Base-by-base conservation (phyloP, 306 rosid genomes). In the Cucumis cinereus region DNA sequence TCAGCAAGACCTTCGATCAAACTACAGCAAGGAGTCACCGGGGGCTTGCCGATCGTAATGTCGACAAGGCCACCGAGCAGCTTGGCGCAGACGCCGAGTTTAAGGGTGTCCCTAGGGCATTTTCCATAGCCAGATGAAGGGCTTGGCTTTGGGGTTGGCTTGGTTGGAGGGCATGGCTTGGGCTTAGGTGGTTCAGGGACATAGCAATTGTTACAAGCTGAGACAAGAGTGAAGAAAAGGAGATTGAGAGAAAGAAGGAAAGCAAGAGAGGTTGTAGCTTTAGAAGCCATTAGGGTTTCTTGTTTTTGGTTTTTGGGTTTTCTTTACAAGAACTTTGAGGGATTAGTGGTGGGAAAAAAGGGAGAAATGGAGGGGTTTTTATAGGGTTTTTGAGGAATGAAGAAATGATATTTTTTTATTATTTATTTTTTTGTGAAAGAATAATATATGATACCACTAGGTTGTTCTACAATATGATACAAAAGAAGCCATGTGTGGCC, bases 101-200 rank as follows among this genome's bases (percentile, higher is more conserved):
- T 88, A 2, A 89, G 88, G 36, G 91, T 79, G 58, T 92, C 91
- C 52, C 79, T 84, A 0, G 98, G 94, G 86, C 98, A 92, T 19
- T 63, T 63, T 35, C 24, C 49, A 19, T 63, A 63, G 71, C 24
- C 24, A 19, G 71, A 33, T 8, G 71, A 63, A 63, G 71, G 71
- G 23, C 24, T 15, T 22, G 70, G 70, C 24, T 63, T 33, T 10
- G 38, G 70, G 70, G 3, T 17, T 30, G 69, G 33, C 24, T n/a
- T 53, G 22, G 30, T 3, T 0, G 64, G 64, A 58, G 64, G 64
- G 15, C 64, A 58, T 23, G 64, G 64, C 19, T 58, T 58, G 3
- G 64, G 64, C 36, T 58, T 58, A 26, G 71, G 43, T 30, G 64
- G 64, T 4, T 1, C 19, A 3, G 64, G 64, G 33, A 58, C 36